A percentile compares a stretch with the other conserved stretches of the same genome.
These are phyloP conservation scores for Apiotrichum sp. DNA, from an alignment of 1,284 basidiomycete species.

Conservation along the genomic window DNA sequence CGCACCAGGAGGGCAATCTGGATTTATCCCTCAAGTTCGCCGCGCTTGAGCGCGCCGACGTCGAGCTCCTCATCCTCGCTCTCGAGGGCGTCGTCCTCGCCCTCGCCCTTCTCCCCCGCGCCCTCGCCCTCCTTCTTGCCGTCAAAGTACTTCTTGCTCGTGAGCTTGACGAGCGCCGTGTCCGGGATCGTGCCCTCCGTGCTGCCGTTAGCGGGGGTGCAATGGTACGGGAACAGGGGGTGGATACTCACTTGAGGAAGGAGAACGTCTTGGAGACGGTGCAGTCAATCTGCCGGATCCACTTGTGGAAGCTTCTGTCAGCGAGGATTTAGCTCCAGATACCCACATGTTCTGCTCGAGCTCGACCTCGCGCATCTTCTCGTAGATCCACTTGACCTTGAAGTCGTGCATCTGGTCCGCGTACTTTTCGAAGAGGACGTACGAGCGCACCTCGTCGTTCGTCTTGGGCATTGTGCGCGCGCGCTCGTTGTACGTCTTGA, in stretches of 20 bases:
- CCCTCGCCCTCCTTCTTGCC: conserved; percentile 49
- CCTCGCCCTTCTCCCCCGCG: conserved; percentile 51
- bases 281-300: conserved; percentile 42
- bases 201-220: conserved; percentile 50
- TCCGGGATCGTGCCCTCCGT: conserved; percentile 63
- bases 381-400: conserved; percentile 77
- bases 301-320: conserved; percentile 39
- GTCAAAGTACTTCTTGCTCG: conserved; percentile 53
- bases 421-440: conserved; percentile 66
- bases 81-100: conserved; percentile 52
- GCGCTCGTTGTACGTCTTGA: conserved; percentile 56
- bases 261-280: conserved; percentile 21
- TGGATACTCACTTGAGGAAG: conserved; percentile 36
- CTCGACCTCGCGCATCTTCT: conserved; percentile 75
- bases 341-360: conserved; percentile 70
- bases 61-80: conserved; percentile 39
- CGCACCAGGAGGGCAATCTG: no score
- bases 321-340: neutral
- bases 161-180: conserved; percentile 53
- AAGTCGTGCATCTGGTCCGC: conserved; percentile 64
- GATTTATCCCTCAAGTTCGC: conserved; percentile 63
- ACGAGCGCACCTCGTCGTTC: conserved; percentile 12
- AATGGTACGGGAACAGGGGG: neutral
- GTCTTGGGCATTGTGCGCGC: conserved; percentile 12
- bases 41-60: conserved; percentile 51